Conservation (phyloP, 192 early-diverging fungal species). For the Coemansia sp. region DNA sequence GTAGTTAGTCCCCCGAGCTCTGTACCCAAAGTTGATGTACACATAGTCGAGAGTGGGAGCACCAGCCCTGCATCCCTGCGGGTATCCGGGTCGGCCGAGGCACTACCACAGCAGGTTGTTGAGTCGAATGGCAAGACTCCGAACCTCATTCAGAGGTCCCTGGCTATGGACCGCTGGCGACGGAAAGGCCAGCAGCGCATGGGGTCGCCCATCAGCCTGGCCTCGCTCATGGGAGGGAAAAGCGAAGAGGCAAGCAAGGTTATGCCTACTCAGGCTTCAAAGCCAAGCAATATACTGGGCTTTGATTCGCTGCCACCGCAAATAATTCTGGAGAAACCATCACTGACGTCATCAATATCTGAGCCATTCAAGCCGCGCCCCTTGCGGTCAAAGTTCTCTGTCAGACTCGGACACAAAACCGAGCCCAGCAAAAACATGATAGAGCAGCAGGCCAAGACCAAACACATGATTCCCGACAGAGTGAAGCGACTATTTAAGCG, state of each 20-base stretch:
- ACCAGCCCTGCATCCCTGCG: neutral
- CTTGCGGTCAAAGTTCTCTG: neutral
- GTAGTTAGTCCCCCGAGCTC: neutral
- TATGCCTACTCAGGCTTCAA: too few relatives aligned
- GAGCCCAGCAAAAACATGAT: neutral
- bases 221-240: constrained; percentile 4
- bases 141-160: neutral
- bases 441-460: neutral
- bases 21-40: constrained; percentile 1
- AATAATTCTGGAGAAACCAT: neutral
- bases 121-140: neutral
- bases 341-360: neutral
- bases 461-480: neutral
- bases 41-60: constrained; percentile 19
- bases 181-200: neutral
- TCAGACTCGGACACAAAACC: neutral
- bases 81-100: neutral
- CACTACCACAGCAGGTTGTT: neutral
- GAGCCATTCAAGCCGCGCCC: neutral
- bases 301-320: neutral
- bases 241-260: neutral
- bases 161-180: constrained; percentile 2
- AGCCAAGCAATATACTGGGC: too few relatives aligned
- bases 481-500: constrained; percentile 38
- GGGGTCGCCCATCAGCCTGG: constrained; percentile 12